Base-by-base conservation (phyloP, 805 yeast species). In the Wickerhamia fluorescens region DNA sequence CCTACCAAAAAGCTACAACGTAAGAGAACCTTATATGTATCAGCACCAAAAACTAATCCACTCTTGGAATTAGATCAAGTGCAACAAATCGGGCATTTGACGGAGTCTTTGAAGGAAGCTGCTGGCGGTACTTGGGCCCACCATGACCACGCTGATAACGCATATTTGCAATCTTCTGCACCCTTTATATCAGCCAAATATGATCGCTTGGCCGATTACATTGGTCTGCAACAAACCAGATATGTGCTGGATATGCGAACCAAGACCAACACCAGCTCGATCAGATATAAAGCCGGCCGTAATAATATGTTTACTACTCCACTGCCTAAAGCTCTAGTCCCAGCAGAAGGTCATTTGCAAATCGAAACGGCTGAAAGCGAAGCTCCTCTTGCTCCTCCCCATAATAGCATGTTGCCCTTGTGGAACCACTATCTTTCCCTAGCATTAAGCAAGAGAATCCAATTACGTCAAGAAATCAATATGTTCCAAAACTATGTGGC, bases 401-500 rank as follows among this genome's bases (percentile, higher is more conserved):
- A 49, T 27, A 13, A 34, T 7, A 35, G 33, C 8, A 10, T 20
- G 5, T 8, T 9, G 11, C 24, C 13, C 11, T 9, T 22, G 24
- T 63, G 70, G 70, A 49, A 45, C 24, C 44, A 34, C 13, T 63
- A 63, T 36, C 51, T 63, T 29, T 28, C 43, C 25, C 42, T 47
- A 25, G 67, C 62, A 5, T 33, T 61, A n/a, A 44, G 45, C 17
- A 58, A 53, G 40, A 37, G 70, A 16, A 61, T 63, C 26, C 53
- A 53, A 33, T 44, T 63, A 28, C 45, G 68, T 24, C 68, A 61
- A 36, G 70, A 63, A 32, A 60, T 63, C 33, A 44, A 39, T 17
- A 35, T 50, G 28, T 63, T 52, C 48, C 63, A 59, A 36, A 24
- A 40, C 6, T 40, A 45, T 25, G 29, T 46, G 30, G 34, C 28